phyloP scores from a whole-genome alignment of 148 eudicot species.

The Silene latifolia region DNA sequence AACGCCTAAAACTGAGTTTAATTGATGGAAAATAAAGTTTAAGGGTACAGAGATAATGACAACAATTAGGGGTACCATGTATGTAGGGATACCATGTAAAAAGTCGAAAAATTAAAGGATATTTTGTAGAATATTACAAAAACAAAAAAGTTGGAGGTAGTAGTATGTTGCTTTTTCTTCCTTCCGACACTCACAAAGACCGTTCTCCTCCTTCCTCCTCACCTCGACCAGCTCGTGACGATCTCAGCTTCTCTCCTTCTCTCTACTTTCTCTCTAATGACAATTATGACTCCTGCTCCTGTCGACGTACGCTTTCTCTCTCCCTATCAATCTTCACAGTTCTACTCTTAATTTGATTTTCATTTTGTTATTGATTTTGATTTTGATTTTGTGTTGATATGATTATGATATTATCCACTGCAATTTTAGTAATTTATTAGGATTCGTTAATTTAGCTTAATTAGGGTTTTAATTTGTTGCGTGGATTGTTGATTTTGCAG shows the following conservation, averaged over 20 bases:
- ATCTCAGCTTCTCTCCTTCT: background rate
- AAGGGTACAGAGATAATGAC: too few species aligned
- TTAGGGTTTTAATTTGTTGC: constrained; percentile 5
- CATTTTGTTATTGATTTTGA: too few species aligned
- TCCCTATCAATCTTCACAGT: background rate
- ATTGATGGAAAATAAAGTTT: too few species aligned
- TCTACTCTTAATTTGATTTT: background rate
- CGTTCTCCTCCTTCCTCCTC: background rate
- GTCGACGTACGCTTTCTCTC: constrained; percentile 38
- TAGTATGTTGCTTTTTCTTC: too few species aligned
- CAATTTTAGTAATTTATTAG: background rate
- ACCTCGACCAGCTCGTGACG: background rate
- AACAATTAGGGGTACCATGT: too few species aligned
- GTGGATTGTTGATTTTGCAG: constrained; percentile 6
- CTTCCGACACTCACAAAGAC: background rate
- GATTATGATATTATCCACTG: background rate
- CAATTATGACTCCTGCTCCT: constrained; percentile 61
- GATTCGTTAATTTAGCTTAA: background rate
- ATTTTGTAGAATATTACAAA: too few species aligned
- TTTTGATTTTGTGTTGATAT: background rate
- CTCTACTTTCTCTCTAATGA: constrained; percentile 38
- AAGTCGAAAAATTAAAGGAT: too few species aligned
- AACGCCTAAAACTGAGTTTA: too few species aligned
- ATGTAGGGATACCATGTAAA: too few species aligned
- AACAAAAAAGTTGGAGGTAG: too few species aligned